Percentiles rank a stretch among this genome's conserved stretches.
Evolutionary conservation across 2,329 filamentous ascomycete species (phyloP).

Genomic region (Penicillium decumbens): DNA sequence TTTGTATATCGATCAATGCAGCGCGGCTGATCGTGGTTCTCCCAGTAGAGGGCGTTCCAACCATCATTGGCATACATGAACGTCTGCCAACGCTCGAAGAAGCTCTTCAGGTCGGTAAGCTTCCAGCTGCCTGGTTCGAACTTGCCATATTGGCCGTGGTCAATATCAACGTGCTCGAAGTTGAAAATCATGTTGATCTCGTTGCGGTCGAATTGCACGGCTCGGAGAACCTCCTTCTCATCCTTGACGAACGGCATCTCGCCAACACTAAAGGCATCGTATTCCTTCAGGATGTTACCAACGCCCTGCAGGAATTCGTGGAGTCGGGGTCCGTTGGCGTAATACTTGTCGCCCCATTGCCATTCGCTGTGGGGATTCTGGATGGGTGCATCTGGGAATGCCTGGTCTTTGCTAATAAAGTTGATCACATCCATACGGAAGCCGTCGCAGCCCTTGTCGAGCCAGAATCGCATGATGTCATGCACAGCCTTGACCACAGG

Average conservation of each 20-base stretch:
- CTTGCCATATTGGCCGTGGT: constrained; percentile 49
- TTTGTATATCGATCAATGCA: constrained; percentile 54
- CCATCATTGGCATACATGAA: constrained; percentile 57
- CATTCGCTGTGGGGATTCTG: constrained; percentile 24
- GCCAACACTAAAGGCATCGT: constrained; percentile 57
- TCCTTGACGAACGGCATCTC: constrained; percentile 55
- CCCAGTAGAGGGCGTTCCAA: constrained; percentile 63
- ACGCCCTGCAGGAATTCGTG: constrained; percentile 56
- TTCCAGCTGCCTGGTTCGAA: constrained; percentile 47
- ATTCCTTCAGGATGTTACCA: constrained; percentile 51
- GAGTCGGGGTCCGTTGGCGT: constrained; percentile 55
- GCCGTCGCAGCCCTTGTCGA: constrained; percentile 66
- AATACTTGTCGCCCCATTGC: constrained; percentile 42
- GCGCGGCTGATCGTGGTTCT: constrained; percentile 63
- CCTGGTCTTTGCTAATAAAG: constrained; percentile 62
- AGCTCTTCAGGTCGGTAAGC: constrained; percentile 50
- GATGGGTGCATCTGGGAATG: constrained; percentile 47
- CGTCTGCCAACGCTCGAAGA: constrained; percentile 55
- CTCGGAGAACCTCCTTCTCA: constrained; percentile 48
- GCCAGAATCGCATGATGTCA: constrained; percentile 72
- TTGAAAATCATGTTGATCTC: constrained; percentile 71
- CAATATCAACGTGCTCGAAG: constrained; percentile 64
- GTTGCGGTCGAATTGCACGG: constrained; percentile 53
- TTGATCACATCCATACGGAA: constrained; percentile 74
- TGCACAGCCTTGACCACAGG: constrained; percentile 66